These are phyloP conservation scores for Priceomyces carsonii DNA, from an alignment of 805 yeast species.

Conservation along the genomic window DNA sequence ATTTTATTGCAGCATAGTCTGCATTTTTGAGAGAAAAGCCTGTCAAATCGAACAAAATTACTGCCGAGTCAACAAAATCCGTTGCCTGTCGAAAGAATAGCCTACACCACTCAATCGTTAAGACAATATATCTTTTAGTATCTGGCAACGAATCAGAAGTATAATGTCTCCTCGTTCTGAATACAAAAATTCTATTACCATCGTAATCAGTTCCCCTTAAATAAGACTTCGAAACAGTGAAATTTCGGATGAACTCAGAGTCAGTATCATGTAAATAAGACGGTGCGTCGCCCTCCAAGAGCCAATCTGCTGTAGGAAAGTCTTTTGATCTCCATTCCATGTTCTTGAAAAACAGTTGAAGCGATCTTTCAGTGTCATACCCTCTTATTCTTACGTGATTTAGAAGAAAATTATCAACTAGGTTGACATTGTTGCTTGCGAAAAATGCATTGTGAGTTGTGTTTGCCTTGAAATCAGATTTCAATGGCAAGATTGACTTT, in stretches of 20 bases:
- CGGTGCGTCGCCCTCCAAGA: slow-evolving; percentile 72
- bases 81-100: slow-evolving; percentile 54
- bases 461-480: slow-evolving; percentile 53
- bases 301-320: slow-evolving; percentile 57
- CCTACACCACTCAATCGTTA: slow-evolving; percentile 81
- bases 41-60: slow-evolving; percentile 81
- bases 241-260: slow-evolving; percentile 54
- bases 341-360: slow-evolving; percentile 72
- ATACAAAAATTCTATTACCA: slow-evolving; percentile 77
- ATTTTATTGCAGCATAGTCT: slow-evolving; percentile 91
- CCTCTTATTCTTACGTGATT: slow-evolving; percentile 86
- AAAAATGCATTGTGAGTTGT: slow-evolving; percentile 51
- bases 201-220: slow-evolving; percentile 72
- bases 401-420: slow-evolving; percentile 75
- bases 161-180: slow-evolving; percentile 75
- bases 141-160: slow-evolving; percentile 56
- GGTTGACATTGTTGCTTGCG: slow-evolving; percentile 56
- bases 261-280: slow-evolving; percentile 44
- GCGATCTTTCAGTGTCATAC: slow-evolving; percentile 69
- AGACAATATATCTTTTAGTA: slow-evolving; percentile 70
- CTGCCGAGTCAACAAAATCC: slow-evolving; percentile 63
- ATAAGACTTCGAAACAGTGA: slow-evolving; percentile 67
- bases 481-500: slow-evolving; percentile 47
- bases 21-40: slow-evolving; percentile 89
- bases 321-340: slow-evolving; percentile 73